A percentile compares a stretch with the other conserved stretches of the same genome.
Conservation (phyloP, 2,329 filamentous ascomycete genomes). For the Fonsecaea nubica region DNA sequence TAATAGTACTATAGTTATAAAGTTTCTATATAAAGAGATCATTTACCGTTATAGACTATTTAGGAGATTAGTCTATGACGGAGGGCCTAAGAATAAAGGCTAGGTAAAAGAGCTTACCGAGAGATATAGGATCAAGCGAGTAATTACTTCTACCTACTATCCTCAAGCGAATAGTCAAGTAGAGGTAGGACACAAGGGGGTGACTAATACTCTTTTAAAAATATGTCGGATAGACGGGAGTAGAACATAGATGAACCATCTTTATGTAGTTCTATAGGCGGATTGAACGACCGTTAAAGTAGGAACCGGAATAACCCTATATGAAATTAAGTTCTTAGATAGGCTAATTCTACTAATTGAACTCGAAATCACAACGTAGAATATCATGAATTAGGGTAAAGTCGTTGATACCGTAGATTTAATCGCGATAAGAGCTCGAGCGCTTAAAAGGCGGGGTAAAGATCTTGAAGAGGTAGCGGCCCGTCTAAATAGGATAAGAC, state of each 20-base stretch:
- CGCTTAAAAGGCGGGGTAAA: background rate
- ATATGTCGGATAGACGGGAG: background rate
- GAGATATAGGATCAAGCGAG: background rate
- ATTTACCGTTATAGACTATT: background rate
- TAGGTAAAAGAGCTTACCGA: background rate
- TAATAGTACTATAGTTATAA: constrained; percentile 1
- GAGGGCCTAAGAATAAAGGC: background rate
- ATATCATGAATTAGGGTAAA: constrained; percentile 6
- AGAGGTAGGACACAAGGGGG: background rate
- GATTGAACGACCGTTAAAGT: background rate
- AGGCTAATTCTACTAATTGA: constrained; percentile 3
- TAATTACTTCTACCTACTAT: background rate
- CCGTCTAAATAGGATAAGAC: background rate
- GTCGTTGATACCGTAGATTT: background rate
- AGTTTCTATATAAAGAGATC: constrained; percentile 12
- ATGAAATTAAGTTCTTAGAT: constrained; percentile 6
- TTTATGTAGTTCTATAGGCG: background rate
- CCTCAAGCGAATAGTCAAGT: background rate
- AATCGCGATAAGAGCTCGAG: background rate
- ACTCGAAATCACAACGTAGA: constrained; percentile 1
- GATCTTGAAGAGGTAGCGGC: background rate
- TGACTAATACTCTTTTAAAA: constrained; percentile 5
- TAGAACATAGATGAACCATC: constrained; percentile 3
- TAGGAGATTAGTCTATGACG: constrained; percentile 4
- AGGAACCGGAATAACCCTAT: background rate